Evolutionary conservation across 768 basidiomycete genomes (phyloP).

Genomic region (Naganishia onofrii): DNA sequence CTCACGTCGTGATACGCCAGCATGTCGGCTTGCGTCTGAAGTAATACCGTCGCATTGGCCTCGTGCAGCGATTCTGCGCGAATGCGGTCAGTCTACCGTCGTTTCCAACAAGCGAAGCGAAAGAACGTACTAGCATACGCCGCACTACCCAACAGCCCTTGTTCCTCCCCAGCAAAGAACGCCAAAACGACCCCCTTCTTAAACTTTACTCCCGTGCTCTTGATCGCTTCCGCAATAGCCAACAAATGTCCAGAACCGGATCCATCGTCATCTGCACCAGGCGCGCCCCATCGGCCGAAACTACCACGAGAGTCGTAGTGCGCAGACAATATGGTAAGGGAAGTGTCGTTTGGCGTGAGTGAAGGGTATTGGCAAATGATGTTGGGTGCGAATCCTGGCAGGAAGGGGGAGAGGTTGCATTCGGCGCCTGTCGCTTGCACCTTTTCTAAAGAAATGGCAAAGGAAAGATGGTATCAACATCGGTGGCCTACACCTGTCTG

Average conservation of each 20-base stretch:
- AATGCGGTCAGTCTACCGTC: neutral
- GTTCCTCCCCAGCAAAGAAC: constrained; percentile 88
- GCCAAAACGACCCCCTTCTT: constrained; percentile 73
- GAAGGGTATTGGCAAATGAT: constrained; percentile 73
- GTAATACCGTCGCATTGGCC: constrained; percentile 64
- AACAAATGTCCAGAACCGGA: constrained; percentile 70
- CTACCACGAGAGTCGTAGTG: constrained; percentile 91
- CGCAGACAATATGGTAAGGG: constrained; percentile 71
- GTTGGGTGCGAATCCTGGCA: constrained; percentile 75
- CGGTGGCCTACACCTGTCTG: neutral
- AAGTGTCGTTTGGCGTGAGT: constrained; percentile 59
- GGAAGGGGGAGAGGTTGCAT: constrained; percentile 68
- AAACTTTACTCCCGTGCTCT: constrained; percentile 66
- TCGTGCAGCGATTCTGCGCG: constrained; percentile 61
- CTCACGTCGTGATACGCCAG: constrained; percentile 68
- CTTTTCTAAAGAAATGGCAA: constrained; percentile 34
- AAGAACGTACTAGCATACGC: constrained; percentile 71
- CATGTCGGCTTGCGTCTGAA: constrained; percentile 94
- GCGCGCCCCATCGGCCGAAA: constrained; percentile 71
- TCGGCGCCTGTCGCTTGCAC: constrained; percentile 72
- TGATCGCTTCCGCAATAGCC: constrained; percentile 73
- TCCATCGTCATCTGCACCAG: constrained; percentile 66
- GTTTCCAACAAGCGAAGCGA: neutral
- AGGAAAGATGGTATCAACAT: neutral
- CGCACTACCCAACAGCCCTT: constrained; percentile 74